Evolutionary conservation across 2,329 filamentous ascomycete species (phyloP).

Genomic region (Chalara sp.): DNA sequence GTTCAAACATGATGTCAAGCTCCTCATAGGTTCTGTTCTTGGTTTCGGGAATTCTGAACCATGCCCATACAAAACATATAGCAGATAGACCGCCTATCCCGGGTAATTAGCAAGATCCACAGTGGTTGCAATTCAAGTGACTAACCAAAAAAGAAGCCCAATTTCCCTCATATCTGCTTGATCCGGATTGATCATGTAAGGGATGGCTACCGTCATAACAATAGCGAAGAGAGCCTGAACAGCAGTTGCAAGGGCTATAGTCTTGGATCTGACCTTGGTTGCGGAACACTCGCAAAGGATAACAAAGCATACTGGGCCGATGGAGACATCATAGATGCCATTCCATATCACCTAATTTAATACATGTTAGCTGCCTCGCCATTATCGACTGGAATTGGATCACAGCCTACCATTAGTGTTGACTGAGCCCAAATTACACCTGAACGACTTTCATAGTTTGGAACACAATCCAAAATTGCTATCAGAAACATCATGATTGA

Average conservation of each 20-base stretch:
- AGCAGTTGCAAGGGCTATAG: conserved; percentile 23
- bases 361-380: too few relatives aligned
- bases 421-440: conserved; percentile 28
- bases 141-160: conserved; percentile 34
- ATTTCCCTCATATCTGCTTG: conserved; percentile 42
- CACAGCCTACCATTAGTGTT: conserved; percentile 18
- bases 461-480: conserved; percentile 26
- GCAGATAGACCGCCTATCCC: too few relatives aligned
- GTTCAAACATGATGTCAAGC: too few relatives aligned
- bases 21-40: too few relatives aligned
- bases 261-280: conserved; percentile 27
- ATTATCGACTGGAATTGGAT: too few relatives aligned
- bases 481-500: conserved; percentile 43
- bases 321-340: conserved; percentile 28
- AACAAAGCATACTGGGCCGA: neutral
- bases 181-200: conserved; percentile 37
- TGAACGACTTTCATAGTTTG: conserved; percentile 11
- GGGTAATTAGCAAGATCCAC: too few relatives aligned
- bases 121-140: too few relatives aligned
- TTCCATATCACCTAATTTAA: conserved; percentile 12
- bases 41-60: too few relatives aligned
- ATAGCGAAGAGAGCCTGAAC: conserved; percentile 28
- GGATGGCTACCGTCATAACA: conserved; percentile 24
- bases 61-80: too few relatives aligned
- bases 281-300: conserved; percentile 19